Evolutionary conservation across 2,329 filamentous ascomycete genomes (phyloP), one percentile per base, ranked within the genome.

Genomic region (Aureobasidium sp.): DNA sequence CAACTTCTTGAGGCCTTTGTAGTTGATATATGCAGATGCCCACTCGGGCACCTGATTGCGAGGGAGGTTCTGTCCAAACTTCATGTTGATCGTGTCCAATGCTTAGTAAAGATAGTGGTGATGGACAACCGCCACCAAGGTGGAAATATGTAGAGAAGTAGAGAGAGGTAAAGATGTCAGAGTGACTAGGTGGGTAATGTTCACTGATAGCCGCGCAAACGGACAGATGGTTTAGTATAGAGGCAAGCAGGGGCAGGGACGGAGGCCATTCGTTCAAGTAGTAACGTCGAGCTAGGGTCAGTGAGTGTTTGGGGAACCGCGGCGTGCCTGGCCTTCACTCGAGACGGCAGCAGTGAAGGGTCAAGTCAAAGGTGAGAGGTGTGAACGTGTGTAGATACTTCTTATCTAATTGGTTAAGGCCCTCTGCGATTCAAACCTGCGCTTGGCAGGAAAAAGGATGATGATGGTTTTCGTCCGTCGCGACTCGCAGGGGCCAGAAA

Each of bases 1-100:
- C 65, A 96, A 83, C 78, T 94, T 96, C 81, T 99, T 99, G 68
- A 97, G 79, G 67, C 86, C 85, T 72, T 93, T 94, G 79, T 95
- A 95, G 76, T 94, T 85, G 78, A 94, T 92, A 72, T 95, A 95
- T 33, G 81, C 86, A 61, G 85, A 80, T 57, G 88, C 86, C 90
- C 90, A 95, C 76, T 93, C 89, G 50, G 89, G 90, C 69, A 94
- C 89, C 75, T 93, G 88, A 70, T 92, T 91, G 50, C 88, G 84
- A 19, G 89, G 84, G 60, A 95, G 80, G 60, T 78, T 78, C 67
- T 79, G 77, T 7, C 76, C 78, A 65, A 79, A 79, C 68, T 78
- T 78, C 75, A 78, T 78, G n/a, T 3, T 64, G 58, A 15, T 25
- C 13, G 13, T 53, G 19, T 51, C 10, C 37, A 60, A 50, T 33